phyloP scores from a whole-genome alignment of 1,284 basidiomycete genomes.

The Marasmius fiardii region DNA sequence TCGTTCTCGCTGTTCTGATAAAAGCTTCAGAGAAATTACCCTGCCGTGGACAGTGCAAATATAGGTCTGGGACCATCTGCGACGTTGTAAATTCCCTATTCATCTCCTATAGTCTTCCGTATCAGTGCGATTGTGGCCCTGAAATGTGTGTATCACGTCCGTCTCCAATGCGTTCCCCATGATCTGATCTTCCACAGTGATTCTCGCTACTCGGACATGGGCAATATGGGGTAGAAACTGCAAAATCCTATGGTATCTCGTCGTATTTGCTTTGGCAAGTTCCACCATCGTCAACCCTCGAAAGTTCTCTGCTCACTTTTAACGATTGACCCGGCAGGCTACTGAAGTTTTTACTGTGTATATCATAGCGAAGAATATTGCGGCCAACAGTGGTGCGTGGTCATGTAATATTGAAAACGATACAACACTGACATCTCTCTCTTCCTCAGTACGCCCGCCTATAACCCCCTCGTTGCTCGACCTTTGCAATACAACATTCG shows the following conservation, averaged over 20 bases:
- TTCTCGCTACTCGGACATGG: slow-evolving; percentile 13
- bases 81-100: not conserved
- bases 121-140: slow-evolving; percentile 16
- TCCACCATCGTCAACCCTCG: too few species aligned
- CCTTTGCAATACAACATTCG: slow-evolving; percentile 2
- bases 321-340: too few species aligned
- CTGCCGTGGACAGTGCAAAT: slow-evolving; percentile 9
- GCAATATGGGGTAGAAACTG: slow-evolving; percentile 13
- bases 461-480: not conserved
- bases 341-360: not conserved
- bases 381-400: not conserved
- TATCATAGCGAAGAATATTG: not conserved
- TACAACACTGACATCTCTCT: not conserved
- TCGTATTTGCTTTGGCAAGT: slow-evolving; percentile 1
- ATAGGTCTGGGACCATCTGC: slow-evolving; percentile 10
- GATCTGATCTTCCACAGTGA: slow-evolving; percentile 1
- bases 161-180: not conserved
- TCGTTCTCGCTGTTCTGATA: not conserved
- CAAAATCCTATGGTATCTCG: slow-evolving; percentile 7
- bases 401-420: not conserved
- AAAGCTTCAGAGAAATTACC: not conserved
- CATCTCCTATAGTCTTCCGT: slow-evolving; percentile 10
- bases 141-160: slow-evolving; percentile 13
- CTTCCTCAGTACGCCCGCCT: not conserved
- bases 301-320: too few species aligned